phyloP scores from a whole-genome alignment of 345 rosid genomes.

The Populus ilicifolia region DNA sequence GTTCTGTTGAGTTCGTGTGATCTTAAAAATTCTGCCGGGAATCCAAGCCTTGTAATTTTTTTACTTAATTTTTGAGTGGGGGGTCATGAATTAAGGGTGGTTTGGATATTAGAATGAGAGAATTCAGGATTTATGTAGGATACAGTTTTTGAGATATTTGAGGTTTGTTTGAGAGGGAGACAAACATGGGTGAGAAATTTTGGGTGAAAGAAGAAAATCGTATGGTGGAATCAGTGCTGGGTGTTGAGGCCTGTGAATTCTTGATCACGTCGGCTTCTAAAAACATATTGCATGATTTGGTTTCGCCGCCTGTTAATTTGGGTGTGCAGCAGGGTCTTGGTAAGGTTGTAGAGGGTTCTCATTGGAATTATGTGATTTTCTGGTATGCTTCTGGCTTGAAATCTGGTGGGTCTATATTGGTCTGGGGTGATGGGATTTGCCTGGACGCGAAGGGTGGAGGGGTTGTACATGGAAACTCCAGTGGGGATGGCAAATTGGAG shows the following conservation, averaged over 20 bases:
- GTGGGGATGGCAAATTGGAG: conserved; percentile 28
- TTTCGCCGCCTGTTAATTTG: conserved; percentile 48
- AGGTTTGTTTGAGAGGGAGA: conserved; percentile 11
- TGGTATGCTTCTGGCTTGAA: conserved; percentile 57
- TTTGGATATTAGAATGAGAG: too few species aligned
- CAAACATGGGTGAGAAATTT: conserved; percentile 62
- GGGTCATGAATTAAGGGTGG: too few species aligned
- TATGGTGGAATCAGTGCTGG: conserved; percentile 69
- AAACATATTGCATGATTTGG: conserved; percentile 32
- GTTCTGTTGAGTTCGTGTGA: too few species aligned
- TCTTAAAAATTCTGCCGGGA: too few species aligned
- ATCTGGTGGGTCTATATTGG: conserved; percentile 64
- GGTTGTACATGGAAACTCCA: conserved; percentile 33
- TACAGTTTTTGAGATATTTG: conserved; percentile 1
- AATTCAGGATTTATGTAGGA: not conserved
- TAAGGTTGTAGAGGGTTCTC: conserved; percentile 60
- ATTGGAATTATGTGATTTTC: conserved; percentile 78
- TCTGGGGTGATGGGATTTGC: conserved; percentile 86
- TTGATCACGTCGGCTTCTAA: conserved; percentile 54
- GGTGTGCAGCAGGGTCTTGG: conserved; percentile 56
- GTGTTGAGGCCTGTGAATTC: conserved; percentile 68
- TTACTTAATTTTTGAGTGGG: too few species aligned
- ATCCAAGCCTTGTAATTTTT: too few species aligned
- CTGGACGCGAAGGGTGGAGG: conserved; percentile 35
- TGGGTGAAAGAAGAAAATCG: conserved; percentile 64